Conservation (phyloP, 1,139 yeast species). For the Geotrichum bryndzae region DNA sequence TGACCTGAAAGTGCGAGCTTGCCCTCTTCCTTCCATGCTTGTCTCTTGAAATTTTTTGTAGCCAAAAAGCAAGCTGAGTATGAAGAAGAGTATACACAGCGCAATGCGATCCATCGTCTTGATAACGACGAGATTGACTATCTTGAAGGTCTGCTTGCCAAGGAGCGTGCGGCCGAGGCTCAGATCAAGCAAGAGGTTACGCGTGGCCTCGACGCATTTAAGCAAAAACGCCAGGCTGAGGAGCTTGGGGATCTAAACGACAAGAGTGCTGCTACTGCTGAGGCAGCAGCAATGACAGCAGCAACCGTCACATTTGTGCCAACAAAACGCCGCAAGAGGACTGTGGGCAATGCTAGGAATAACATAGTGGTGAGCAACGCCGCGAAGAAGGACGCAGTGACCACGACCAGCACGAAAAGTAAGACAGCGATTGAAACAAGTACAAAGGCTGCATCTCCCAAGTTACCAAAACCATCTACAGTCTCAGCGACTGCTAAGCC, state of each 20-base stretch:
- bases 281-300: not conserved
- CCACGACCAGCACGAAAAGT: not conserved
- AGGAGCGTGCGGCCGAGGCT: conserved; percentile 19
- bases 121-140: conserved; percentile 27
- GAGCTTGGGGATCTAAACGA: not conserved
- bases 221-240: conserved; percentile 13
- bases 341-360: not conserved
- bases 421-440: not conserved
- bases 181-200: conserved; percentile 17
- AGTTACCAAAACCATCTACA: not conserved
- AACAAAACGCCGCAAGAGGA: conserved; percentile 10
- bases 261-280: conserved; percentile 1
- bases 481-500: not conserved
- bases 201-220: conserved; percentile 18
- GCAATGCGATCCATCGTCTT: conserved; percentile 23
- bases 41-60: conserved; percentile 2
- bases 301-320: not conserved
- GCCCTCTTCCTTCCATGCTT: not conserved
- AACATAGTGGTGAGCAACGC: not conserved
- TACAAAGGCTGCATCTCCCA: not conserved
- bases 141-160: conserved; percentile 21
- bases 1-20: conserved; percentile 1
- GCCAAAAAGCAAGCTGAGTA: conserved; percentile 23
- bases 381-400: not conserved
- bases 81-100: conserved; percentile 21